These are phyloP conservation scores for Stemphylium lycopersici DNA, from an alignment of 2,329 filamentous ascomycete species.

Conservation along the genomic window DNA sequence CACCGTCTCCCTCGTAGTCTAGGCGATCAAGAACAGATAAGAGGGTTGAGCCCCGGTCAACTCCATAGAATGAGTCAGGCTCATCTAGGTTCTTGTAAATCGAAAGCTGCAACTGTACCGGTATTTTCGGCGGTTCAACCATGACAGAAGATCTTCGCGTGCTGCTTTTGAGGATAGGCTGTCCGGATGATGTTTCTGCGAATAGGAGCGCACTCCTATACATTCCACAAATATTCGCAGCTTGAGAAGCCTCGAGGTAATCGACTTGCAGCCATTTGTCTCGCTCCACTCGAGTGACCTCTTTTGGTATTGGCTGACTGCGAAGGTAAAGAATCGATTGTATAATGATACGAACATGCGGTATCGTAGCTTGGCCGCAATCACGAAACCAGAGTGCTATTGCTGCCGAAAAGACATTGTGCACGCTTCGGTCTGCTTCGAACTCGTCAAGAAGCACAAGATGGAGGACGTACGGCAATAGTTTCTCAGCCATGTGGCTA, in stretches of 20 bases:
- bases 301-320: constrained; percentile 75
- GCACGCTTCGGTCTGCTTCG: constrained; percentile 65
- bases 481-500: constrained; percentile 71
- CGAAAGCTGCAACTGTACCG: constrained; percentile 72
- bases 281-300: constrained; percentile 79
- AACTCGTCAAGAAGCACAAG: constrained; percentile 74
- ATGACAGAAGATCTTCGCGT: constrained; percentile 69
- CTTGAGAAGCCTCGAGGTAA: constrained; percentile 69
- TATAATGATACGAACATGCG: constrained; percentile 75
- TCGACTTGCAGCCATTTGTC: constrained; percentile 87
- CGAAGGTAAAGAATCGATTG: constrained; percentile 87
- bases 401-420: constrained; percentile 65
- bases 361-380: constrained; percentile 55
- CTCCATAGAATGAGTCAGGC: constrained; percentile 92
- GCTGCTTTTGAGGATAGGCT: constrained; percentile 51
- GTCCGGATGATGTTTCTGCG: constrained; percentile 72
- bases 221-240: constrained; percentile 81
- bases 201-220: constrained; percentile 86
- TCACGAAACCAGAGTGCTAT: constrained; percentile 68
- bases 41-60: constrained; percentile 78
- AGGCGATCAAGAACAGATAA: constrained; percentile 79
- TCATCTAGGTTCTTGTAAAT: constrained; percentile 96
- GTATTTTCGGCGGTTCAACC: constrained; percentile 54
- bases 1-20: constrained; percentile 86
- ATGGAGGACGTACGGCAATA: constrained; percentile 86